Evolutionary conservation across 768 basidiomycete species (phyloP).

Genomic region (Mycena epipterygia): DNA sequence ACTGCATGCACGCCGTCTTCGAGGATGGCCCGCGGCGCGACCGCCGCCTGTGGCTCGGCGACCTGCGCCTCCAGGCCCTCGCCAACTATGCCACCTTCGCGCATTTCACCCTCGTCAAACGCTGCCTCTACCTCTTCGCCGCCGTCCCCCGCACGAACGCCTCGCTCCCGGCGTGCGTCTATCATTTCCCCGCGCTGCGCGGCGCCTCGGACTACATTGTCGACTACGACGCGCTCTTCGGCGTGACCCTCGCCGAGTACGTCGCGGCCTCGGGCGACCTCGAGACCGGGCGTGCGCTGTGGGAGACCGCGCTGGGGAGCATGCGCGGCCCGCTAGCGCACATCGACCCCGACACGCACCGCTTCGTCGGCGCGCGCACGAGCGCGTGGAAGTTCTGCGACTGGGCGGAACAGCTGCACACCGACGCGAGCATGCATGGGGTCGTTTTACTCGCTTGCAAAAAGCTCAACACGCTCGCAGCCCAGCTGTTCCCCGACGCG

Average conservation of each 20-base stretch:
- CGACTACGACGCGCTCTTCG: conserved; percentile 3
- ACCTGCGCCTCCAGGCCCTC: conserved; percentile 18
- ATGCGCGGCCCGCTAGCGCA: conserved; percentile 14
- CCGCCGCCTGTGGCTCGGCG: conserved; percentile 19
- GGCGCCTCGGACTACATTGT: conserved; percentile 16
- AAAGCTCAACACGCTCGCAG: conserved; percentile 5
- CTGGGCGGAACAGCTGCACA: conserved; percentile 15
- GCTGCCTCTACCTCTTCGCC: conserved; percentile 20
- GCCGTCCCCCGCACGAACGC: conserved; percentile 13
- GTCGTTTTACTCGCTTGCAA: conserved; percentile 6
- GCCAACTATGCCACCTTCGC: conserved; percentile 16
- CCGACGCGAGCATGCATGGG: conserved; percentile 7
- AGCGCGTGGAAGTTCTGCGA: conserved; percentile 16
- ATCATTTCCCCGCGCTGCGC: conserved; percentile 1
- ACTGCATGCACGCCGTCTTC: conserved; percentile 16
- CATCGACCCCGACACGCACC: conserved; percentile 12
- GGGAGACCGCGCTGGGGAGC: conserved; percentile 10
- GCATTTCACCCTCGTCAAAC: conserved; percentile 6
- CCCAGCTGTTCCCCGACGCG: conserved; percentile 12
- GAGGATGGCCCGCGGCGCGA: conserved; percentile 19
- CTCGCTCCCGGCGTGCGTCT: conserved; percentile 12
- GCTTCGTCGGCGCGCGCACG: conserved; percentile 11
- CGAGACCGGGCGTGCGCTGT: conserved; percentile 12
- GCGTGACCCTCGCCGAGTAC: conserved; percentile 7
- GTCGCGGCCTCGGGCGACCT: conserved; percentile 10